These are phyloP conservation scores for Aspergillus neotritici DNA, from an alignment of 2,329 filamentous ascomycete genomes.

Conservation along the genomic window DNA sequence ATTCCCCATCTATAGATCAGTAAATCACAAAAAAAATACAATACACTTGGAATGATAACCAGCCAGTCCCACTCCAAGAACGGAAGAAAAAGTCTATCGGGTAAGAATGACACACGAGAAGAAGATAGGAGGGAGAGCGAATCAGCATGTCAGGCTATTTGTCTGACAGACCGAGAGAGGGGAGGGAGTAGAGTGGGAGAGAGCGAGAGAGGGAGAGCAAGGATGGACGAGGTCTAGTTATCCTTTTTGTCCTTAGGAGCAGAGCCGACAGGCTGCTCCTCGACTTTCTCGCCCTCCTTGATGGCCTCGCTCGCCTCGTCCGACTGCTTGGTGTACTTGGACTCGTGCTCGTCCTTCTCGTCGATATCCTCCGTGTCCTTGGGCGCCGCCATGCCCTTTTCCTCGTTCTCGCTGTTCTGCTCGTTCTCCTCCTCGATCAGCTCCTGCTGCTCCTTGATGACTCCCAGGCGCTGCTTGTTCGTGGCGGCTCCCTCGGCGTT, in stretches of 20 bases:
- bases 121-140: neutral
- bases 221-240: constrained; percentile 11
- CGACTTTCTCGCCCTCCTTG: constrained; percentile 34
- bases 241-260: constrained; percentile 16
- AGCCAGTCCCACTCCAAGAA: neutral
- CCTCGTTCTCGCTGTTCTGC: constrained; percentile 77
- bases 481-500: constrained; percentile 94
- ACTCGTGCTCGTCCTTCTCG: constrained; percentile 68
- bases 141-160: neutral
- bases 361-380: constrained; percentile 91
- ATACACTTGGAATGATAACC: too few relatives aligned
- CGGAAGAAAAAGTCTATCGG: constrained; percentile 14
- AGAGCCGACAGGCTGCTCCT: constrained; percentile 22
- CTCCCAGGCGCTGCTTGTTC: constrained; percentile 97
- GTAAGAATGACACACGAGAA: constrained; percentile 6
- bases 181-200: constrained; percentile 6
- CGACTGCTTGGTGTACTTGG: constrained; percentile 42
- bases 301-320: constrained; percentile 41
- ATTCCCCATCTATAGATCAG: too few relatives aligned
- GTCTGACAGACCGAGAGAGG: neutral
- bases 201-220: constrained; percentile 2
- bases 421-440: constrained; percentile 95
- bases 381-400: constrained; percentile 65
- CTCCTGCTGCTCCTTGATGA: constrained; percentile 96
- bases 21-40: too few relatives aligned